Percentiles rank a stretch among this genome's conserved stretches.
phyloP scores from a whole-genome alignment of 1,284 basidiomycete species.

The Acaromyces ingoldii region DNA sequence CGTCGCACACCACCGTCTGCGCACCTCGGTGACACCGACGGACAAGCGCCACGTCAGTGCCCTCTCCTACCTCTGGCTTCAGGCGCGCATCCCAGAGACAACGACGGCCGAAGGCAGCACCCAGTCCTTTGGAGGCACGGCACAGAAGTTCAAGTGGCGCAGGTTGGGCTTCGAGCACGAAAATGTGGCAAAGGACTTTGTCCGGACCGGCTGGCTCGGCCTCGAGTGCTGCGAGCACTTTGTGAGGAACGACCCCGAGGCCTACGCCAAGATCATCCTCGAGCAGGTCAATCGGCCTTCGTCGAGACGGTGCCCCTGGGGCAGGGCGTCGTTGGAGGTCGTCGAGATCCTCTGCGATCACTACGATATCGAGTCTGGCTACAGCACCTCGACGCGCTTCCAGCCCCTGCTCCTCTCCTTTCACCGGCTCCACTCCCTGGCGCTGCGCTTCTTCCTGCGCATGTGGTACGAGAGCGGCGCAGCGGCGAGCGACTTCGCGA shows the following conservation, averaged over 20 bases:
- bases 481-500: slow-evolving; percentile 61
- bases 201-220: slow-evolving; percentile 66
- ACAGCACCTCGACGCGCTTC: slow-evolving; percentile 77
- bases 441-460: slow-evolving; percentile 79
- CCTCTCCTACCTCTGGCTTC: slow-evolving; percentile 42
- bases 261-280: slow-evolving; percentile 75
- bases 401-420: slow-evolving; percentile 87
- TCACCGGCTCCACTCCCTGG: slow-evolving; percentile 69
- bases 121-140: slow-evolving; percentile 55
- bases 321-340: slow-evolving; percentile 77
- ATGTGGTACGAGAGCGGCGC: slow-evolving; percentile 95
- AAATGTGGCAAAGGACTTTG: slow-evolving; percentile 74
- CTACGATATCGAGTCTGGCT: slow-evolving; percentile 49
- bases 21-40: slow-evolving; percentile 59
- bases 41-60: slow-evolving; percentile 42
- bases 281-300: slow-evolving; percentile 76
- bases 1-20: slow-evolving; percentile 74
- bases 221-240: slow-evolving; percentile 71
- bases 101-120: slow-evolving; percentile 58
- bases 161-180: slow-evolving; percentile 75
- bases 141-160: slow-evolving; percentile 63
- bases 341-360: slow-evolving; percentile 59
- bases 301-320: slow-evolving; percentile 77
- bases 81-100: slow-evolving; percentile 33
- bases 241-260: slow-evolving; percentile 66